Evolutionary conservation across 768 basidiomycete species (phyloP).

Genomic region (Suillus occidentalis): DNA sequence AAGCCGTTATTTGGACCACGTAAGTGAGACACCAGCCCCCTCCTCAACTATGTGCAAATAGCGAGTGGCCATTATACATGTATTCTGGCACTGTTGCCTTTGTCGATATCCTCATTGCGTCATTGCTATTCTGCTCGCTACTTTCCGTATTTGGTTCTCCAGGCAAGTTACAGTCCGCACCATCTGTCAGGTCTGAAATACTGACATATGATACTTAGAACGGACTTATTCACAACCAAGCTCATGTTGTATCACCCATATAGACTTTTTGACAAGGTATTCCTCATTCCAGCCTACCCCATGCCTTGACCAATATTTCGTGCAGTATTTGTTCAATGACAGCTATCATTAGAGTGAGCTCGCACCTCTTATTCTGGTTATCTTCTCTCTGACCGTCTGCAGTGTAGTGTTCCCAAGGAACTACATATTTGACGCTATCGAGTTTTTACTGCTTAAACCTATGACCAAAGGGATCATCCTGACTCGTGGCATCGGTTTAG

Average conservation of each 20-base stretch:
- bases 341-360: neutral
- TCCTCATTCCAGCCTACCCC: neutral
- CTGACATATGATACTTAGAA: neutral
- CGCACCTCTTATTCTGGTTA: neutral
- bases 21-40: neutral
- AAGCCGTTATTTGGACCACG: neutral
- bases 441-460: neutral
- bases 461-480: neutral
- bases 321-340: neutral
- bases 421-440: neutral
- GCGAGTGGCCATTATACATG: neutral
- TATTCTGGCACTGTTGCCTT: neutral
- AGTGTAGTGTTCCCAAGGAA: neutral
- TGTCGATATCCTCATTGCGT: neutral
- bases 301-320: neutral
- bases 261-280: neutral
- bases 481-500: neutral
- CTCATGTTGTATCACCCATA: neutral
- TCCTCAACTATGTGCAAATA: neutral
- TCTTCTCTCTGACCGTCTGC: neutral
- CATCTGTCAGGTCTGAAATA: neutral
- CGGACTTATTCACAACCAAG: neutral
- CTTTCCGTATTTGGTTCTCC: neutral
- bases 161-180: neutral
- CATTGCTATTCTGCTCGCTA: conserved; percentile 1